Percentiles rank a stretch among this genome's conserved stretches.
Conservation (phyloP, 257 asterid genomes). For the Echites panduratus region DNA sequence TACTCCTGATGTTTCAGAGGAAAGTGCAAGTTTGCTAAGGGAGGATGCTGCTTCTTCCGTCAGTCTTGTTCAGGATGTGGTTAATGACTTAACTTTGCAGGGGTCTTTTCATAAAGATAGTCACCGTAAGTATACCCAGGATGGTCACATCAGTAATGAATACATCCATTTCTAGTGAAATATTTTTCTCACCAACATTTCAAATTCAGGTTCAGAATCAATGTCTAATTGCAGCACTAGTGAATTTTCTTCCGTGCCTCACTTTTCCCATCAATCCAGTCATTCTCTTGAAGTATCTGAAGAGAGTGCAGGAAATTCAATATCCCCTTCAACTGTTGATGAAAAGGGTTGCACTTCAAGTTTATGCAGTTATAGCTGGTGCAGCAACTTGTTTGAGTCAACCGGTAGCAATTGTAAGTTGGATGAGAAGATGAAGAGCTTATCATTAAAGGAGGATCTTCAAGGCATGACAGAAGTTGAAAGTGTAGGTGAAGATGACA, state of each 20-base stretch:
- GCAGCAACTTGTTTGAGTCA: slow-evolving; percentile 15
- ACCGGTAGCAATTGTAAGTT: slow-evolving; percentile 21
- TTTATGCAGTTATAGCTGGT: slow-evolving; percentile 5
- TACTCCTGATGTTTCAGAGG: slow-evolving; percentile 14
- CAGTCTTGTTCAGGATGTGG: slow-evolving; percentile 19
- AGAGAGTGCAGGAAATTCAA: slow-evolving; percentile 12
- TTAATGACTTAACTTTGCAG: slow-evolving; percentile 15
- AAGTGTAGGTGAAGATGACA: slow-evolving; percentile 29
- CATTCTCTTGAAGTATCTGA: slow-evolving; percentile 17
- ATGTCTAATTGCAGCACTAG: slow-evolving; percentile 19
- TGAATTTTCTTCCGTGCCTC: slow-evolving; percentile 12
- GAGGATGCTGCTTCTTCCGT: slow-evolving; percentile 22
- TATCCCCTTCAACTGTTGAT: slow-evolving; percentile 25
- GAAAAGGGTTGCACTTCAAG: slow-evolving; percentile 18
- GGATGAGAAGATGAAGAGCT: slow-evolving; percentile 40
- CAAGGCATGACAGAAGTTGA: slow-evolving; percentile 25
- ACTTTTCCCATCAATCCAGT: slow-evolving; percentile 12
- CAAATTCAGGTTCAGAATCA: slow-evolving; percentile 21
- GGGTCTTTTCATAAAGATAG: slow-evolving; percentile 23
- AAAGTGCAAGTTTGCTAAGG: slow-evolving; percentile 17
- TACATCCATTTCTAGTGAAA: slow-evolving; percentile 2
- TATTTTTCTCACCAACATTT: slow-evolving; percentile 5
- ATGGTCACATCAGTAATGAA: not conserved
- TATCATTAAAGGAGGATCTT: slow-evolving; percentile 34
- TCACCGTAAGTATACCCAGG: slow-evolving; percentile 19